Evolutionary conservation across 306 rosid genomes (phyloP).

Genomic region (Hylodesmum podocarpum): DNA sequence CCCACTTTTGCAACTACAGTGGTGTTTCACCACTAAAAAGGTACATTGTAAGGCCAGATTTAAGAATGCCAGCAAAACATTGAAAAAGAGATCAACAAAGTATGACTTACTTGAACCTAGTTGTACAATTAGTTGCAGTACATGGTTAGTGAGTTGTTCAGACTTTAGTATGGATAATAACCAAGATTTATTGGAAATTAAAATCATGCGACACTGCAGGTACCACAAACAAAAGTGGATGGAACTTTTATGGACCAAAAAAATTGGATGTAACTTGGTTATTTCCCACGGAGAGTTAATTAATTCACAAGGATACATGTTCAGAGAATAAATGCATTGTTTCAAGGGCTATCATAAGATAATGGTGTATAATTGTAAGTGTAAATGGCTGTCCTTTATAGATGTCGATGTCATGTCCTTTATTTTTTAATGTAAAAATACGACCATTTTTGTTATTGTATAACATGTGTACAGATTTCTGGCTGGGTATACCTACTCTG

Average conservation of each 20-base stretch:
- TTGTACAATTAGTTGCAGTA: background rate
- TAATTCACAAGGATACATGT: background rate
- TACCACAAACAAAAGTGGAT: background rate
- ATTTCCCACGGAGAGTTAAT: background rate
- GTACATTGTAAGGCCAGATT: constrained; percentile 7
- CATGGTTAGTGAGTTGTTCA: background rate
- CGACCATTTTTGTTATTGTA: background rate
- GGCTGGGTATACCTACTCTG: background rate
- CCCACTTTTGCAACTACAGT: background rate
- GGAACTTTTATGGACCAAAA: background rate
- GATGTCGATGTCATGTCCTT: background rate
- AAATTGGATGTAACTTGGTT: background rate
- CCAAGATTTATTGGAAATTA: background rate
- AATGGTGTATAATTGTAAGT: background rate
- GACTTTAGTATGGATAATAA: background rate
- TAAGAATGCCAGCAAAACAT: background rate
- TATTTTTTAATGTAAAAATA: background rate
- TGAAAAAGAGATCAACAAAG: background rate
- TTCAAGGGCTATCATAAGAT: background rate
- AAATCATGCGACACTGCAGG: background rate
- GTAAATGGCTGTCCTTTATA: background rate
- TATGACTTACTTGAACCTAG: background rate
- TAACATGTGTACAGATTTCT: too few species aligned
- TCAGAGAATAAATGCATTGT: too few species aligned
- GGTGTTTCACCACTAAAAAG: background rate